These are phyloP conservation scores for Solanum boliviense DNA, from an alignment of 257 asterid genomes.

Conservation along the genomic window DNA sequence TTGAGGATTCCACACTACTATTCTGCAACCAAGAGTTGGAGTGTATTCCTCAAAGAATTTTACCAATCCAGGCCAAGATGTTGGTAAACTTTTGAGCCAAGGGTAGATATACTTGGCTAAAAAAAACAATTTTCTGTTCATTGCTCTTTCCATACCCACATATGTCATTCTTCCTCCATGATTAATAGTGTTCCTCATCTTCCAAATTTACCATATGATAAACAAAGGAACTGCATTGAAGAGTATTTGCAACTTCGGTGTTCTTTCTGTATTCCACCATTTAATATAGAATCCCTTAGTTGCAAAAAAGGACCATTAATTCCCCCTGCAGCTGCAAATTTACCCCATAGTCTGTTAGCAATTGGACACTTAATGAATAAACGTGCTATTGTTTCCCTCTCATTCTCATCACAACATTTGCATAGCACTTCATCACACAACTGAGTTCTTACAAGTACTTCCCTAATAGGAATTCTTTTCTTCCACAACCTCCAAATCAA, in stretches of 20 bases:
- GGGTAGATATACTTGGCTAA: neutral
- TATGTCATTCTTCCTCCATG: neutral
- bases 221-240: neutral
- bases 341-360: neutral
- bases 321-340: neutral
- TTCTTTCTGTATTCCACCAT: neutral
- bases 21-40: neutral
- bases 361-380: too few relatives aligned
- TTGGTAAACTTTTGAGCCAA: neutral
- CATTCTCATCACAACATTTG: neutral
- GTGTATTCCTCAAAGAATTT: neutral
- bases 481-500: neutral
- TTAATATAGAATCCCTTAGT: neutral
- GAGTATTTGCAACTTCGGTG: neutral
- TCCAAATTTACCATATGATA: too few relatives aligned
- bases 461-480: neutral
- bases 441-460: neutral
- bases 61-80: neutral
- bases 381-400: too few relatives aligned
- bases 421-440: neutral
- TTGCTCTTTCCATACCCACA: neutral
- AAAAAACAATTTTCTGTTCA: too few relatives aligned
- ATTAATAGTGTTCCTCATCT: neutral
- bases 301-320: neutral
- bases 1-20: neutral